Base-by-base conservation (phyloP, 768 basidiomycete genomes). In the Pleurotus tuoliensis region DNA sequence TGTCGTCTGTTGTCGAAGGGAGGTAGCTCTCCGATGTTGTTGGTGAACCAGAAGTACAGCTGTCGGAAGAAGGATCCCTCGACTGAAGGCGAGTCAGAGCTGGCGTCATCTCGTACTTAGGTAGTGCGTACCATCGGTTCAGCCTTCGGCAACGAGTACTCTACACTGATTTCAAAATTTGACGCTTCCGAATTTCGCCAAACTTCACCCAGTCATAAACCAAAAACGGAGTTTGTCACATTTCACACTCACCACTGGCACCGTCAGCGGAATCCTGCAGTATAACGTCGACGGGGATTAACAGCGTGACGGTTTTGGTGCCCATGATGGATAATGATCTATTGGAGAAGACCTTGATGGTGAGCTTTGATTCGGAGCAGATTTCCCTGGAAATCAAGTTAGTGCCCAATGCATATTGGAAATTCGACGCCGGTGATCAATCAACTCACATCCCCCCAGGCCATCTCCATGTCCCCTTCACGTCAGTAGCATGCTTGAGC, bases 1-100 rank as follows among this genome's bases (percentile, higher is more conserved):
- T 53, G 18, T 53, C 51, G 22, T 41, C 51, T 15, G n/a, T 30
- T n/a, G 51, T 53, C 20, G 51, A 53, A 41, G 51, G 39, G n/a
- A 53, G 39, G 15, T 53, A 18, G 11, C 16, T 40, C 4, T 39
- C 38, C 5, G 51, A 53, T n/a, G 37, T 40, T 22, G 51, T 8
- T 8, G 51, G 51, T 5, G 38, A 38, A 53, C 8, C 41, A 13
- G 51, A 18, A 12, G 51, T 9, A 18, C n/a, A 4, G 20, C 34
- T 13, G 5, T 18, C n/a, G 4, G 51, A 47, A 15, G 46, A 47
- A 20, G 22, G 46, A 3, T 18, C 46, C 13, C 13, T 25, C 13
- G 8, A 47, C 46, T 47, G 22, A 9, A 11, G 41, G 16, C 1
- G 50, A 18, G 20, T 53, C 2, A 22, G 48, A 18, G 0, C 34